Evolutionary conservation across 345 rosid genomes (phyloP).

Genomic region (Clausena lansium): DNA sequence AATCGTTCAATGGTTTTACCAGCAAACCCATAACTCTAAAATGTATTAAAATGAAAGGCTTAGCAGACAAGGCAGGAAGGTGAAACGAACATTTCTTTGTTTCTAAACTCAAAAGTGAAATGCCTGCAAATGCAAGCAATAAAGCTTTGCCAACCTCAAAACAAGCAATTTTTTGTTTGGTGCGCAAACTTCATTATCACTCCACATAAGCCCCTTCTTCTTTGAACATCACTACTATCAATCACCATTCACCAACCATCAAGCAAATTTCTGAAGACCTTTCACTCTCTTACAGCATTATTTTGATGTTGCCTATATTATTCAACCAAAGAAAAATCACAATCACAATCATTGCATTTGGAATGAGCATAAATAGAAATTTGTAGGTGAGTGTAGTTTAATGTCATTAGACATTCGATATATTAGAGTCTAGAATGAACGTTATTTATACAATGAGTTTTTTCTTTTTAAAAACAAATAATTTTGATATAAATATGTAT

Average conservation of each 20-base stretch:
- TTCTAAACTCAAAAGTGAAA: slow-evolving; percentile 6
- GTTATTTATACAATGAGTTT: too few species aligned
- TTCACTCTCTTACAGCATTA: not conserved
- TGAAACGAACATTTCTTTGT: slow-evolving; percentile 32
- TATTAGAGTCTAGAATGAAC: too few species aligned
- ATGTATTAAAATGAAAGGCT: slow-evolving; percentile 22
- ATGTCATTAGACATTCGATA: too few species aligned
- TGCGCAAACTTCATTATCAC: slow-evolving; percentile 38
- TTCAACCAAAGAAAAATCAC: not conserved
- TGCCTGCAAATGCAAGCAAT: slow-evolving; percentile 53
- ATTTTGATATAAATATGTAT: too few species aligned
- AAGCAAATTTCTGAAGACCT: not conserved
- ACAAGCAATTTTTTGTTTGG: slow-evolving; percentile 23
- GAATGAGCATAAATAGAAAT: not conserved
- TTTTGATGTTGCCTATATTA: not conserved
- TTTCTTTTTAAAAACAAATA: too few species aligned
- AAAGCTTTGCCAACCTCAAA: slow-evolving; percentile 27
- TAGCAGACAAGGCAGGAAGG: slow-evolving; percentile 49
- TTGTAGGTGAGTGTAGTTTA: not conserved
- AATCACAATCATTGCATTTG: not conserved
- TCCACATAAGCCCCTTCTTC: slow-evolving; percentile 13
- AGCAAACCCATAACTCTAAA: not conserved
- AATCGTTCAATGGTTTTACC: not conserved
- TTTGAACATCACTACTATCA: slow-evolving; percentile 15
- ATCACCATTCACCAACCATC: slow-evolving; percentile 33